Evolutionary conservation across 2,329 filamentous ascomycete species (phyloP), one percentile per base, ranked within the genome.

Genomic region (Anthostomella pinea): DNA sequence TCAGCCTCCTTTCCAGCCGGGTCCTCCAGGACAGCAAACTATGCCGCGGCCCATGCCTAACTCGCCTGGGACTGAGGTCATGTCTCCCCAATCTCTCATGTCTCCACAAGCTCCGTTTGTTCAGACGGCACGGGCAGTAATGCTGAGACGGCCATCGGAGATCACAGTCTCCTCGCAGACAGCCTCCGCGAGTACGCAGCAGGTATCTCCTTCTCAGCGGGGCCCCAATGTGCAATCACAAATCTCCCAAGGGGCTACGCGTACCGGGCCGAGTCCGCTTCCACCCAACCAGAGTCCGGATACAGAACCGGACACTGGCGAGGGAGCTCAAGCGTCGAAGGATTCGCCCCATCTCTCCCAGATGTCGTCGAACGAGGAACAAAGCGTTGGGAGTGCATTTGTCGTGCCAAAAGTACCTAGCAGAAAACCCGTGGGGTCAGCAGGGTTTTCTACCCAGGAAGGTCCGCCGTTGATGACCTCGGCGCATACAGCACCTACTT

Each of bases 391-490:
- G 8, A 48, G 38, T 4, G 29, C 48, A 2, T 39, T 48, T 2
- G 18, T 24, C 4, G 33, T 37, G n/a, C 32, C 43, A 20, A 52
- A 51, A 1, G 30, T 29, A 5, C 45, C 56, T 6, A 54, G 41
- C 14, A 51, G 58, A 23, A 60, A 60, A 27, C 58, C 58, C 4
- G 55, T 60, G 10, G 57, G 52, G 4, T 58, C 57, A 7, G n/a
- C n/a, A n/a, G 51, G 48, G 10, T 35, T 41, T 19, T 32, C 45
- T 5, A 53, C 39, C 31, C 47, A 35, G 24, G 51, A 51, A 11
- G 46, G 39, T 9, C 24, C 26, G 7, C 24, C 26, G 7, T 51
- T 46, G 14, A 45, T 47, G 30, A 35, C 39, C 11, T 46, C 50
- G 1, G 41, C 41, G 3, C 33, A 49, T 6, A 23, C 42, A 9